Conservation (phyloP, 176 grass and related monocot species). For the Musa acuminata region DNA sequence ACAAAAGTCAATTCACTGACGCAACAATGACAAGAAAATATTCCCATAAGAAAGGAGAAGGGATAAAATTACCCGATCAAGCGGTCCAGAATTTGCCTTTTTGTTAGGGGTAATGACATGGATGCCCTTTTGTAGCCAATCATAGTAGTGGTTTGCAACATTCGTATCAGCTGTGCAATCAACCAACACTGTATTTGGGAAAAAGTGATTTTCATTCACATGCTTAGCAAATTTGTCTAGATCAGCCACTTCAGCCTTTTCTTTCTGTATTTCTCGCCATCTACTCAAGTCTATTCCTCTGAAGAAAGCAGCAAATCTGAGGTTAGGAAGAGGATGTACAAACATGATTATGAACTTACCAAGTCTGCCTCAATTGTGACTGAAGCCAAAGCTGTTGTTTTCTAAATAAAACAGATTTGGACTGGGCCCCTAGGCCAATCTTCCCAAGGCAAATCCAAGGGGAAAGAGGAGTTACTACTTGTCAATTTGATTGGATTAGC, state of each 20-base stretch:
- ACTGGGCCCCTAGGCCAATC: too few relatives aligned
- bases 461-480: too few relatives aligned
- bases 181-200: conserved; percentile 92
- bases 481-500: too few relatives aligned
- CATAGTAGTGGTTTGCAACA: conserved; percentile 75
- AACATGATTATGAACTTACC: neutral
- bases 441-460: too few relatives aligned
- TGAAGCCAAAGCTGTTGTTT: too few relatives aligned
- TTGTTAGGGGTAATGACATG: conserved; percentile 96
- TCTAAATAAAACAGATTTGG: too few relatives aligned
- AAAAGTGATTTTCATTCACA: conserved; percentile 83
- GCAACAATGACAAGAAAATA: neutral
- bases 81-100: conserved; percentile 94
- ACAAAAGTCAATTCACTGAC: neutral
- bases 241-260: conserved; percentile 55
- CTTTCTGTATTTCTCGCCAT: conserved; percentile 56
- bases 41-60: neutral
- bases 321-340: conserved; percentile 8
- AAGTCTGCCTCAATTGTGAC: too few relatives aligned
- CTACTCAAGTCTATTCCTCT: conserved; percentile 71
- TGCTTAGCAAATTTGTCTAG: conserved; percentile 53
- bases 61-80: conserved; percentile 52
- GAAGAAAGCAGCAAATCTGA: neutral
- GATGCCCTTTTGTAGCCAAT: conserved; percentile 86
- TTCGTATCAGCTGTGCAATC: conserved; percentile 93